Conservation (phyloP, 2,329 filamentous ascomycete genomes). For the Alternaria rosae region DNA sequence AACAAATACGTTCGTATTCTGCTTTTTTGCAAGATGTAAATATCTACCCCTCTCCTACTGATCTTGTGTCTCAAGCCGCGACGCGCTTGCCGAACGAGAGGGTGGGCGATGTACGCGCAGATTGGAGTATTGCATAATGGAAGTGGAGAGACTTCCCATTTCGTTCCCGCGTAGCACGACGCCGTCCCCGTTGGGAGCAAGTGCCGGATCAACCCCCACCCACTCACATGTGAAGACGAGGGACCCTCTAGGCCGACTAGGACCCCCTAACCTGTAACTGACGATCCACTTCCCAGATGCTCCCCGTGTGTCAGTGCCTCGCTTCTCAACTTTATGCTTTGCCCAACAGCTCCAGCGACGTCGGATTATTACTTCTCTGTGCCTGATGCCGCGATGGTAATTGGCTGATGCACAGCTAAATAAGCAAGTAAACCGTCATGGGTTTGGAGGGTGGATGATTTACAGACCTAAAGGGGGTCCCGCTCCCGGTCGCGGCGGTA, state of each 20-base stretch:
- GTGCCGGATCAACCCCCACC: neutral
- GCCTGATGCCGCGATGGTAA: neutral
- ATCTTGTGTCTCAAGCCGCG: neutral
- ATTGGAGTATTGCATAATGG: neutral
- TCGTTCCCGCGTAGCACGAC: conserved; percentile 5
- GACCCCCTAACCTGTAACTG: conserved; percentile 1
- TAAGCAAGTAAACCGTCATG: conserved; percentile 1
- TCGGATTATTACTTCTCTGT: neutral
- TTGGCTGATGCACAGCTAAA: conserved; percentile 3
- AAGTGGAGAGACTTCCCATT: conserved; percentile 8
- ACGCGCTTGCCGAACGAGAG: neutral
- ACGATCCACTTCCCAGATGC: conserved; percentile 6
- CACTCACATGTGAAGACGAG: neutral
- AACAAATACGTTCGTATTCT: neutral
- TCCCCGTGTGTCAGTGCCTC: conserved; percentile 4
- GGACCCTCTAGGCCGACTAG: neutral
- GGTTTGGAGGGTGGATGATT: neutral
- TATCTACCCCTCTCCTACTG: neutral
- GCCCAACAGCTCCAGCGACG: conserved; percentile 4
- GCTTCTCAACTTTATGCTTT: conserved; percentile 2
- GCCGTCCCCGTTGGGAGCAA: neutral
- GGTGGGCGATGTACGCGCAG: neutral
- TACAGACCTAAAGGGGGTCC: conserved; percentile 1
- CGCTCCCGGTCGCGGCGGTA: conserved; percentile 7
- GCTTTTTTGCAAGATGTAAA: neutral